Evolutionary conservation across 768 basidiomycete species (phyloP), one percentile per base, ranked within the genome.

Genomic region (Trametes maxima): DNA sequence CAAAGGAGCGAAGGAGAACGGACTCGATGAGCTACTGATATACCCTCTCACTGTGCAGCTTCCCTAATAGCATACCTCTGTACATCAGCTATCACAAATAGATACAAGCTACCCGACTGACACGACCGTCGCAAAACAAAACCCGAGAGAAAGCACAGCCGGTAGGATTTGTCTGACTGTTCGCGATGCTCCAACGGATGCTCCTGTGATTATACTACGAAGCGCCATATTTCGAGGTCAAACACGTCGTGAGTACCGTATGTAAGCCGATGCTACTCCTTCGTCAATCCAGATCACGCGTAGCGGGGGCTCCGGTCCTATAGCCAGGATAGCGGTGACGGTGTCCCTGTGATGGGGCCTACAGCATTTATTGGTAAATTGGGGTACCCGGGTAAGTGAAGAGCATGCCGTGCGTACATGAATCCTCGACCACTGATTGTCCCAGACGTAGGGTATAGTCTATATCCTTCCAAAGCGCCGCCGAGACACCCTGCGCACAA

Each of bases 1-100:
- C 79, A 81, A 70, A 79, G 76, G 61, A 79, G 78, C 21, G 85
- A 89, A 65, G 87, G 83, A n/a, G 52, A 63, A 35, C 57, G 62
- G 57, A 55, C 62, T 51, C 59, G 57, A 63, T n/a, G 19, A 12
- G 14, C 42, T 50, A 36, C 51, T 44, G 43, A 49, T 55, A 57
- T 57, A 43, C 48, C 40, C 28, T 7, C 11, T 47, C n/a, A 22
- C 22, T 42, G 39, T 40, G 39, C 51, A 19, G 19, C 39, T 24
- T 45, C 6, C n/a, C 3, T 3, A 45, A 55, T 55, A 12, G 28
- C 28, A 33, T 33, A 33, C 28, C 28, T 33, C 28, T 33, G 28
- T 33, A 33, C 28, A 33, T 33, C 28, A 33, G 28, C 28, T 33
- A 33, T 33, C 28, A 33, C 28, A 8, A 33, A 33, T 33, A 8